phyloP scores from a whole-genome alignment of 2,329 filamentous ascomycete genomes.

The Herpotrichia juniperi region DNA sequence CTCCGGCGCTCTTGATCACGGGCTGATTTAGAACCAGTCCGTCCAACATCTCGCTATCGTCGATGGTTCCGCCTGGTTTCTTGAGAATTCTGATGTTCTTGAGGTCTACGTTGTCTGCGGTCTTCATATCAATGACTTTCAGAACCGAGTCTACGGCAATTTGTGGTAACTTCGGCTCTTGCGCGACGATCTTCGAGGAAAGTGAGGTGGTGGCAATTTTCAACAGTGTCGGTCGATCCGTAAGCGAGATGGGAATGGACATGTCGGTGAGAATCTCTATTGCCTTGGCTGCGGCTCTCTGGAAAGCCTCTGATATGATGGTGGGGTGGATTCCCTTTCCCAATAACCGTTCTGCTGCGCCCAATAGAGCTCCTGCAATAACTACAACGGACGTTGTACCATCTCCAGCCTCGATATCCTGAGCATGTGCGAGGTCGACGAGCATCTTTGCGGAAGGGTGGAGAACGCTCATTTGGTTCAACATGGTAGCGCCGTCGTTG shows the following conservation, averaged over 20 bases:
- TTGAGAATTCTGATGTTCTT: constrained; percentile 97
- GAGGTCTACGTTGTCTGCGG: constrained; percentile 93
- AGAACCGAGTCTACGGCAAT: constrained; percentile 98
- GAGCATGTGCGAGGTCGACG: constrained; percentile 93
- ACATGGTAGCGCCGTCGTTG: constrained; percentile 99
- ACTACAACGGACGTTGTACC: constrained; percentile 98
- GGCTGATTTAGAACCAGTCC: constrained; percentile 90
- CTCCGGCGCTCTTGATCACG: constrained; percentile 91
- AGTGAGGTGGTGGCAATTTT: constrained; percentile 97
- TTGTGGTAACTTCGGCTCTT: constrained; percentile 94
- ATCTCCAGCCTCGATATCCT: constrained; percentile 98
- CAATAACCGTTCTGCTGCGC: constrained; percentile 89
- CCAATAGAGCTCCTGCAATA: constrained; percentile 92
- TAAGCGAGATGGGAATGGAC: constrained; percentile 90
- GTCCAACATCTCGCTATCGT: constrained; percentile 97
- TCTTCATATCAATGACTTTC: constrained; percentile 94
- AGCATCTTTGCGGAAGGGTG: constrained; percentile 99
- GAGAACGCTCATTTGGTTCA: constrained; percentile 98
- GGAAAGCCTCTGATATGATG: constrained; percentile 96
- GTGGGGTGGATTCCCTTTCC: constrained; percentile 93
- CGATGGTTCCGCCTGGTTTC: constrained; percentile 97
- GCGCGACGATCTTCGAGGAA: constrained; percentile 97
- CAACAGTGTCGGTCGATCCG: constrained; percentile 85
- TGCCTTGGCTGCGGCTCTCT: constrained; percentile 86
- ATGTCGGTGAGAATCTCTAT: constrained; percentile 92